Evolutionary conservation across 2,329 filamentous ascomycete species (phyloP), one percentile per base, ranked within the genome.

Genomic region (Stagonosporopsis cucurbitacearum): DNA sequence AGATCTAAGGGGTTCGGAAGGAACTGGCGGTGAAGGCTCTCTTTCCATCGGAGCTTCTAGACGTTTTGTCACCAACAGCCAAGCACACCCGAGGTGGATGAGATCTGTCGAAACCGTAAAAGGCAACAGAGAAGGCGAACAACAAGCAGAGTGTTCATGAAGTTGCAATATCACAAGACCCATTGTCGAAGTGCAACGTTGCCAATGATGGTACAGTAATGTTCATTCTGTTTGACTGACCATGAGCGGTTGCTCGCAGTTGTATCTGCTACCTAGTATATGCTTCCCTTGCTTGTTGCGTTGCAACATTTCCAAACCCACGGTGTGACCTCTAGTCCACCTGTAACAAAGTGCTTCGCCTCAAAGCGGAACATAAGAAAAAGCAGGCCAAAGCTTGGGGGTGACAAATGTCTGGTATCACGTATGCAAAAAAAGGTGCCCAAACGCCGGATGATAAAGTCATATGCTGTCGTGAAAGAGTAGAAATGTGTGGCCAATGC

Each of bases 321-420:
- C 19, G 48, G 54, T 52, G 54, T 52, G 49, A 57, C 54, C 44
- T 53, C 49, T 45, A 49, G 54, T 43, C 45, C 49, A 57, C 54
- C 54, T 53, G n/a, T 44, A 45, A 39, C 32, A 13, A 36, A 40
- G 26, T 53, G 48, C 42, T 45, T 52, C 44, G 54, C 49, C 32
- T 20, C 33, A 33, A 30, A 44, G 47, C 47, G 49, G 20, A 54
- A 42, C 20, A 57, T 37, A 60, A 58, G 49, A 26, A 60, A 60
- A 67, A 61, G 59, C 23, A 62, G 62, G 66, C 64, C 48, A 37
- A 57, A 59, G 69, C 68, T 67, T 62, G 44, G 69, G 60, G 63
- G 64, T 73, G 70, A 74, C 71, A 62, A 57, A 60, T 62, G 72
- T 74, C 71, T 75, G 72, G 72, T 75, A 75, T 75, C 72, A 73